Base-by-base conservation (phyloP, 768 basidiomycete genomes). In the Russula brevipes region DNA sequence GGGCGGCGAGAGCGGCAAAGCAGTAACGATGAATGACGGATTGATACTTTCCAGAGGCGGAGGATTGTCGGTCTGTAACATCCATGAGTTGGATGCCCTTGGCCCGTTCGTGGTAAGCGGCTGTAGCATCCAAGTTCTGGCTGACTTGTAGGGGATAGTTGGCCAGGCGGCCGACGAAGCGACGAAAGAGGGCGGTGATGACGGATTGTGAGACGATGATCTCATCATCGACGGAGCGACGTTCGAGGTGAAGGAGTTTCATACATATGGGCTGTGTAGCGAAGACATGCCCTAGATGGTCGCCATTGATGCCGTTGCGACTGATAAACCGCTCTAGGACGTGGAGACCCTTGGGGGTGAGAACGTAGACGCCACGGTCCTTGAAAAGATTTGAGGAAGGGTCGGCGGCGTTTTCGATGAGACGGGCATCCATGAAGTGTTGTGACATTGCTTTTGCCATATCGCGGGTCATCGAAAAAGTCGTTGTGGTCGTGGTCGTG, bases 401-500 rank as follows among this genome's bases (percentile, higher is more conserved):
- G 76, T 99, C 97, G 17, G 91, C 85, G 16, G 94, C 96, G 73
- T 98, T 98, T 77, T 98, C 95, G 68, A 98, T 94, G 66, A 98
- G 82, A 67, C 94, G 91, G 61, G 97, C 94, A 69, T 98, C 97
- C 93, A 99, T 97, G 73, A 98, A 98, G 73, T 98, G 94, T 76
- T 99, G 97, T 78, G 93, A 91, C 88, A 99, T 98, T 39, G 93
- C 94, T 78, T 98, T 98, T 66, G 97, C 97, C 91, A 99, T 98
- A 50, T 99, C 97, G 69, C 97, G 89, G 69, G 94, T 93, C 97
- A 99, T 98, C 65, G 94, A 94, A 79, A 99, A 99, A 39, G 97
- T 99, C 47, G 97, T 99, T 5, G 97, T 98, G 6, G 97, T 99
- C 0, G 97, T 99, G 0, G 97, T 99, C 71, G 97, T 99, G 73